A percentile compares a stretch with the other conserved stretches of the same genome.
Conservation (phyloP, 306 rosid genomes). For the Sicyos baderoa region DNA sequence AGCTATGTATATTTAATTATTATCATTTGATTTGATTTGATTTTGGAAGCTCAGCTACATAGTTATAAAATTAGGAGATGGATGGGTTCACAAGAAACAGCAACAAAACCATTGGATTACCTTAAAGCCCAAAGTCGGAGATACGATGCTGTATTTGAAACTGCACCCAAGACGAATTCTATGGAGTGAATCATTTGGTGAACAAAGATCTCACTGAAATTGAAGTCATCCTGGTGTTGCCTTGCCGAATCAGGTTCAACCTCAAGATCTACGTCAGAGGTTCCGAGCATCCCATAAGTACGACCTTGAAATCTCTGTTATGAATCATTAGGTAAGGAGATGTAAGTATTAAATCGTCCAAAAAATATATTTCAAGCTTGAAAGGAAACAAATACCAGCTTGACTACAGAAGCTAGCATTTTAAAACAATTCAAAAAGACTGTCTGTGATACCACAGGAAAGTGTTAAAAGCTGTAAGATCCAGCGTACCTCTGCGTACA, state of each 20-base stretch:
- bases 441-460: neutral
- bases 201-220: constrained; percentile 94
- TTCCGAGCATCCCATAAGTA: constrained; percentile 65
- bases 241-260: constrained; percentile 85
- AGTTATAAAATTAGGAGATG: constrained; percentile 7
- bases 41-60: neutral
- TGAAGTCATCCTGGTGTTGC: constrained; percentile 76
- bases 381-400: neutral
- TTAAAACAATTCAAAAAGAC: neutral
- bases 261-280: constrained; percentile 81
- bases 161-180: constrained; percentile 96
- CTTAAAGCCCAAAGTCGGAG: constrained; percentile 99
- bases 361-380: neutral
- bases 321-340: constrained; percentile 21
- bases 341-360: too few relatives aligned
- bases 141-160: constrained; percentile 96
- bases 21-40: neutral
- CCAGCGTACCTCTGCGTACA: constrained; percentile 63
- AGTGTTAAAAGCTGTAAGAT: constrained; percentile 14
- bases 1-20: neutral
- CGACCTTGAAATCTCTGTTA: constrained; percentile 97
- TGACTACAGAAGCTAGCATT: neutral
- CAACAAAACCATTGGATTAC: constrained; percentile 27
- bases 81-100: constrained; percentile 17
- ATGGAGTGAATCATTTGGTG: constrained; percentile 99